Evolutionary conservation across 1,284 basidiomycete species (phyloP), one percentile per base, ranked within the genome.

Genomic region (Sanguinoderma infundibulare): DNA sequence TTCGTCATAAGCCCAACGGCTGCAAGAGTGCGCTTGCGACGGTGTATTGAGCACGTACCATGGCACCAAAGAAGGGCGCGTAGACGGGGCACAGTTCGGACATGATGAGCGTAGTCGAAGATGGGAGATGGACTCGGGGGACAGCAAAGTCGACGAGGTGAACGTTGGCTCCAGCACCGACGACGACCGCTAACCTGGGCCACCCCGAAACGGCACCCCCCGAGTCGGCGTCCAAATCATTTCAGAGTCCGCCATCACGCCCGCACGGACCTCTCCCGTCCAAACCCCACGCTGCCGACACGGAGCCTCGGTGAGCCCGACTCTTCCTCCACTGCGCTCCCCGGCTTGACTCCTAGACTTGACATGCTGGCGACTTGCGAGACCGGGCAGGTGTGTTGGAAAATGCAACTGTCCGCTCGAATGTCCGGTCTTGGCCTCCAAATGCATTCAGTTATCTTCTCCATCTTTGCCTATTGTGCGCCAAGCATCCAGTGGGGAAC

Each of bases 21-120:
- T 10, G 47, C 38, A 36, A 38, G 53, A 6, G 34, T 24, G 42
- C 24, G 42, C 15, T 24, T 44, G 24, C 24, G 28, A 22, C 35
- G 30, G 10, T 0, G 17, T 9, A 39, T 10, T n/a, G 4, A 1
- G 49, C 5, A 80, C 91, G 75, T 70, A 93, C 93, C 94, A 98
- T 95, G 62, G 93, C 94, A 74, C 95, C 94, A 74, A 98, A 98
- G 85, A 98, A 98, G 72, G 97, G 96, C 66, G 96, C 93, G 80
- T 96, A 96, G 61, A 95, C 93, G 55, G 95, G 94, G 79, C 95
- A 96, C 69, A 94, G 84, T 72, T 96, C 94, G 70, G 92, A 91
- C 90, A 93, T 92, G 75, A 67, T 75, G 57, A 53, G 14, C 22
- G 32, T 35, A 22, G 30, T 15, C 49, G 49, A 32, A 50, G 32